A percentile compares a stretch with the other conserved stretches of the same genome.
phyloP scores from a whole-genome alignment of 2,329 filamentous ascomycete species.

The Pestalotiopsis sp. region DNA sequence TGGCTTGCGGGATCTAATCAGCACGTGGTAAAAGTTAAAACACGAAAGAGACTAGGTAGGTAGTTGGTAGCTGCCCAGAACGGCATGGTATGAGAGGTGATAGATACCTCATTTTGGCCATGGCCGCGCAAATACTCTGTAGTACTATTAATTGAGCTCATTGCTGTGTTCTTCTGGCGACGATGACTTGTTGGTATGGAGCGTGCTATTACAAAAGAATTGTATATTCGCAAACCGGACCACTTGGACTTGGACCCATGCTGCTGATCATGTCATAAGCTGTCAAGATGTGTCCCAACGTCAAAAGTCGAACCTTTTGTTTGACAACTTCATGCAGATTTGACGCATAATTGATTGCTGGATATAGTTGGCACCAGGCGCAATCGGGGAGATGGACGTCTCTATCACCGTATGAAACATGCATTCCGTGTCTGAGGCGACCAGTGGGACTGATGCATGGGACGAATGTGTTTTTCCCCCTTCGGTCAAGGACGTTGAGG shows the following conservation, averaged over 20 bases:
- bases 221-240: background rate
- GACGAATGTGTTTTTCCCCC: background rate
- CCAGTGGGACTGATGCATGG: background rate
- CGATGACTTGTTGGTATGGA: background rate
- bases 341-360: background rate
- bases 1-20: slow-evolving; percentile 3
- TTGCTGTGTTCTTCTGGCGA: background rate
- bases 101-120: background rate
- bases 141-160: background rate
- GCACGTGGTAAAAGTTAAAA: slow-evolving; percentile 8
- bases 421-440: background rate
- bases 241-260: background rate
- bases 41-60: background rate
- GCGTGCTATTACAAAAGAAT: background rate
- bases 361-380: background rate
- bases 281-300: background rate
- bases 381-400: background rate
- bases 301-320: background rate
- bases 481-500: background rate
- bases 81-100: background rate
- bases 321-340: background rate
- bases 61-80: background rate
- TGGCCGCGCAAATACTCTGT: background rate
- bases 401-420: slow-evolving; percentile 1
- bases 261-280: background rate